Evolutionary conservation across 345 rosid species (phyloP), one percentile per base, ranked within the genome.

Genomic region (Trapa incisa): DNA sequence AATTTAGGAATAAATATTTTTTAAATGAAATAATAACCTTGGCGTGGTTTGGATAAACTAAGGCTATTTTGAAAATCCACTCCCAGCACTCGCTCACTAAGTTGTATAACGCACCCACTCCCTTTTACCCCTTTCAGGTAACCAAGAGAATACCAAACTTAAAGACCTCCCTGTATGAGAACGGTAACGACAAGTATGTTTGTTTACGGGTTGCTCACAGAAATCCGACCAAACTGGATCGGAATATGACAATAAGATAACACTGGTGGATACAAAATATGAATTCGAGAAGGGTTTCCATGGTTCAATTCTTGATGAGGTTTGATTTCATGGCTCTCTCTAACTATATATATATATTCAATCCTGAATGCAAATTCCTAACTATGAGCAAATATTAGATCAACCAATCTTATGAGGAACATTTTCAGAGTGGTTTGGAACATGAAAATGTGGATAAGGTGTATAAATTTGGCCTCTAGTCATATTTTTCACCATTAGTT

Each of bases 381-480:
- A 94, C 79, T 94, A 22, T 97, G 35, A 94, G 99, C 72, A 85
- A 96, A 77, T 94, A 88, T 67, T 94, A 97, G 97, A 84, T 94
- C 64, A 89, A 84, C 0, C 78, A 83, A 47, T 90, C 99, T 70
- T 94, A 88, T 67, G 86, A 79, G 65, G 82, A 86, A 48, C 83
- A 79, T 43, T 85, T 87, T 73, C 79, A 82, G 73, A 79, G 79
- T 70, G 87, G 95, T 56, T 83, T 86, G 62, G 97, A 94, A 75
- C 97, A 96, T 70, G 89, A 94, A 81, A 94, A 91, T 75, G 81
- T 94, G 7, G 99, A 94, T 70, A 91, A 94, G 92, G 97, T 87
- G 15, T 35, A 77, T 43, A 35, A 39, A 48, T 16, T 64, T 53
- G 22, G 42, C 37, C 39, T 33, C 38, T 64, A 56, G 37, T 37